Conservation (phyloP, 2,329 filamentous ascomycete species). For the Diplodia sapinea region DNA sequence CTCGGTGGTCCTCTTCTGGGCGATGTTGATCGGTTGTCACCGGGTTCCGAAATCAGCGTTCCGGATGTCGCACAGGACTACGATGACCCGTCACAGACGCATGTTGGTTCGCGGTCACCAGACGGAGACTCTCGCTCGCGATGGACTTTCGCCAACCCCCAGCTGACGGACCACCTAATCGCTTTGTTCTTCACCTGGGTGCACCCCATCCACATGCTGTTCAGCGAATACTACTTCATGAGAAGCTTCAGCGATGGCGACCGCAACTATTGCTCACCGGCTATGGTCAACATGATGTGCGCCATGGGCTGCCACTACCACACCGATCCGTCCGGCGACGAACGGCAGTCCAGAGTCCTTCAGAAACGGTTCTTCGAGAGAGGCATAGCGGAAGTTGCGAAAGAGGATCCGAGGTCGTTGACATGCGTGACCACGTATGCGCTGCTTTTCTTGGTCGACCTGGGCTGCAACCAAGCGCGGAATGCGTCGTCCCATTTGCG, state of each 20-base stretch:
- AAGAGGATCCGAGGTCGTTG: slow-evolving; percentile 33
- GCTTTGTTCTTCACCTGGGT: slow-evolving; percentile 42
- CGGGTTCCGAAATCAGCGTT: slow-evolving; percentile 32
- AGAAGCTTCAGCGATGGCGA: slow-evolving; percentile 34
- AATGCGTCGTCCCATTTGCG: slow-evolving; percentile 38
- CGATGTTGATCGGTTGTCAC: slow-evolving; percentile 26
- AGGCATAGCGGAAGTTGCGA: slow-evolving; percentile 33
- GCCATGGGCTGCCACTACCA: slow-evolving; percentile 40
- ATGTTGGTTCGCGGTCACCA: slow-evolving; percentile 7
- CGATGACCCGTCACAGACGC: slow-evolving; percentile 7
- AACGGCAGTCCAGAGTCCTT: slow-evolving; percentile 33
- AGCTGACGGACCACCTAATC: slow-evolving; percentile 38
- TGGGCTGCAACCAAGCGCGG: slow-evolving; percentile 37
- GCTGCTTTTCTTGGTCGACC: slow-evolving; percentile 40
- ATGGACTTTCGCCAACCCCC: slow-evolving; percentile 38
- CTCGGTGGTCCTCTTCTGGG: slow-evolving; percentile 33
- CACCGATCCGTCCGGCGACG: slow-evolving; percentile 32
- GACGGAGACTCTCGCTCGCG: slow-evolving; percentile 4
- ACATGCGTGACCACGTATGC: slow-evolving; percentile 38
- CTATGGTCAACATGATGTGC: slow-evolving; percentile 41
- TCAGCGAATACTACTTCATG: slow-evolving; percentile 40
- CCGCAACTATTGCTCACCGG: slow-evolving; percentile 36
- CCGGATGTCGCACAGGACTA: slow-evolving; percentile 32
- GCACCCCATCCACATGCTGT: slow-evolving; percentile 42
- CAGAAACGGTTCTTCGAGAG: slow-evolving; percentile 36